Base-by-base conservation (phyloP, 202 grass and related monocot species). In the Carex arenaria region DNA sequence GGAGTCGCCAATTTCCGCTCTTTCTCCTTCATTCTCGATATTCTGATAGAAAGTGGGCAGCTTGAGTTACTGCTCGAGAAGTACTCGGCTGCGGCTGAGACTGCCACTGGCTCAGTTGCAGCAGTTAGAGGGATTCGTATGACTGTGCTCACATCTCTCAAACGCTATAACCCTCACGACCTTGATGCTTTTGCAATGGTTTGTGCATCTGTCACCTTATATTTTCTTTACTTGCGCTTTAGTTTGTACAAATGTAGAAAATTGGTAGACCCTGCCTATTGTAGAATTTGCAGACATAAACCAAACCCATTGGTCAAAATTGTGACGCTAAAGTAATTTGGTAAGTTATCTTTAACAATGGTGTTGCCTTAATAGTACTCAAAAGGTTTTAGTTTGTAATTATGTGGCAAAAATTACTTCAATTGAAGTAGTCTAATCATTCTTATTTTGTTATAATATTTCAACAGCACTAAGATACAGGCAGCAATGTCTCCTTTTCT, bases 1-100 rank as follows among this genome's bases (percentile, higher is more conserved):
- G 95, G 95, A 90, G 95, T 95, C 59, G 92, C 85, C 90, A 98
- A 98, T 89, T 98, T 95, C 87, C 89, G 92, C 88, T 94, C 95
- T 52, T 87, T 98, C 86, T 93, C 88, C 86, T 98, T 98, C 86
- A 95, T 98, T 84, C 93, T 98, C 75, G 91, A 90, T 63, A 98
- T 98, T 82, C 91, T 98, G 34, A 93, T 98, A 82, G 95, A 95
- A 65, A 95, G 91, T 91, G 92, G 90, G 1, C 92, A 95, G 66
- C 85, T 98, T 64, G 93, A 93, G 67, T 85, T 98, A 80, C 88
- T 98, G 53, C 92, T 98, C 83, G 89, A 93, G 64, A 98, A 92
- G 54, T 98, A 98, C 66, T 98, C 92, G 49, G 87, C 95, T 71
- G 87, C 95, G 30, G 88, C 90, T 54, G 95, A 98, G 65, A 83